A percentile compares a stretch with the other conserved stretches of the same genome.
Conservation (phyloP, 2,329 filamentous ascomycete species). For the Alternaria rosae region DNA sequence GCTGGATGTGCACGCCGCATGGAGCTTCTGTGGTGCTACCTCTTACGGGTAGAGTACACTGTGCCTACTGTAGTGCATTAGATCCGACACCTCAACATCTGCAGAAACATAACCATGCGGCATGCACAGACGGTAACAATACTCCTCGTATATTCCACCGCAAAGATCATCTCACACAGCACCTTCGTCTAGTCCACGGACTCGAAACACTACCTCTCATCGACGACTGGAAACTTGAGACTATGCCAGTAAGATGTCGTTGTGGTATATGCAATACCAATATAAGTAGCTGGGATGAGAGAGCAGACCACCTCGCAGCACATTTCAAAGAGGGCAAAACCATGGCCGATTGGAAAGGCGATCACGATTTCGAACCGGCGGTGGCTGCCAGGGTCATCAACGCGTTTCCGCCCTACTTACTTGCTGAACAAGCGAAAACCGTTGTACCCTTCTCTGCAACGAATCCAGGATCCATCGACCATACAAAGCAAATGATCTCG, state of each 20-base stretch:
- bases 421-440: conserved; percentile 51
- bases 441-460: conserved; percentile 54
- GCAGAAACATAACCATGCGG: conserved; percentile 63
- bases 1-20: conserved; percentile 61
- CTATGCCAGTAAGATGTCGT: conserved; percentile 57
- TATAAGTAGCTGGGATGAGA: conserved; percentile 56
- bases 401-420: conserved; percentile 56
- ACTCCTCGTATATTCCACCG: conserved; percentile 67
- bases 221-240: conserved; percentile 67
- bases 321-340: conserved; percentile 60
- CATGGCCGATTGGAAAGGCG: conserved; percentile 61
- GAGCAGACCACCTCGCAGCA: conserved; percentile 58
- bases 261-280: conserved; percentile 59
- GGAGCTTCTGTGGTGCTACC: conserved; percentile 63
- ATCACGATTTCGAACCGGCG: conserved; percentile 56
- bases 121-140: conserved; percentile 68
- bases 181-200: conserved; percentile 63
- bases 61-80: conserved; percentile 63
- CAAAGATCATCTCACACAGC: conserved; percentile 67
- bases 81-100: conserved; percentile 63
- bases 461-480: conserved; percentile 29
- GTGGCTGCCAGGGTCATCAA: conserved; percentile 54
- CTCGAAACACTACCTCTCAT: conserved; percentile 65
- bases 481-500: conserved; percentile 27
- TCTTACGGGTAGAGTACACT: conserved; percentile 60